Conservation (phyloP, 345 rosid species). For the Boechera retrofracta region DNA sequence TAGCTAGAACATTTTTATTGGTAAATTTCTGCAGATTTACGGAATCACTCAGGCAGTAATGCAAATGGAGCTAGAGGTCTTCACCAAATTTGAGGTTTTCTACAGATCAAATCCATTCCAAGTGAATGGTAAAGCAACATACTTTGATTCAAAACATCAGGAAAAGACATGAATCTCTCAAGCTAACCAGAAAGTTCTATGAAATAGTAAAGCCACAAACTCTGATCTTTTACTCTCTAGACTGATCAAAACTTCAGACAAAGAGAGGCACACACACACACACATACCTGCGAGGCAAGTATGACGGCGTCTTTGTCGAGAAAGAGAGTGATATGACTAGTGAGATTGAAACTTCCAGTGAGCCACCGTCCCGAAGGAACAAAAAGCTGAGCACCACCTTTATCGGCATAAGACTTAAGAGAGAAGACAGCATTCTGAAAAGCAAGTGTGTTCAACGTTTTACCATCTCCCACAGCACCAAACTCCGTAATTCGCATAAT, state of each 20-base stretch:
- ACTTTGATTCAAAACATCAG: slow-evolving; percentile 7
- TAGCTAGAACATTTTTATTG: not conserved
- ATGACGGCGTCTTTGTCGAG: slow-evolving; percentile 56
- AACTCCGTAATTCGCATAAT: slow-evolving; percentile 55
- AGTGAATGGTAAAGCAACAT: not conserved
- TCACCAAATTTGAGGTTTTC: not conserved
- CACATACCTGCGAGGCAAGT: slow-evolving; percentile 54
- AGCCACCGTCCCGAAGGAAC: slow-evolving; percentile 62
- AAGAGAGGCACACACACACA: slow-evolving; percentile 3
- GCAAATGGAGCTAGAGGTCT: not conserved
- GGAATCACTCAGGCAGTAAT: not conserved
- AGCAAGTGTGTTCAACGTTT: slow-evolving; percentile 60
- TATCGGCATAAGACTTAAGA: slow-evolving; percentile 54
- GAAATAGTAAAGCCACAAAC: not conserved
- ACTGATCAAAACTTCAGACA: slow-evolving; percentile 16
- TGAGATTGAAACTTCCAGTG: slow-evolving; percentile 58
- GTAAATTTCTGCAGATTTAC: not conserved
- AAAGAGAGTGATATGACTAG: slow-evolving; percentile 61
- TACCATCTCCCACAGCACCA: slow-evolving; percentile 60
- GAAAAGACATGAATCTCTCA: not conserved
- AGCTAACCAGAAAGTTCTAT: not conserved
- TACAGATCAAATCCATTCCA: slow-evolving; percentile 5
- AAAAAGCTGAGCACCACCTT: slow-evolving; percentile 62
- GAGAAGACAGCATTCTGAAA: slow-evolving; percentile 55
- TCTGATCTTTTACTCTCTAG: not conserved